A percentile compares a stretch with the other conserved stretches of the same genome.
These are phyloP conservation scores for Trametopsis cervina DNA, from an alignment of 768 basidiomycete genomes.

Conservation along the genomic window DNA sequence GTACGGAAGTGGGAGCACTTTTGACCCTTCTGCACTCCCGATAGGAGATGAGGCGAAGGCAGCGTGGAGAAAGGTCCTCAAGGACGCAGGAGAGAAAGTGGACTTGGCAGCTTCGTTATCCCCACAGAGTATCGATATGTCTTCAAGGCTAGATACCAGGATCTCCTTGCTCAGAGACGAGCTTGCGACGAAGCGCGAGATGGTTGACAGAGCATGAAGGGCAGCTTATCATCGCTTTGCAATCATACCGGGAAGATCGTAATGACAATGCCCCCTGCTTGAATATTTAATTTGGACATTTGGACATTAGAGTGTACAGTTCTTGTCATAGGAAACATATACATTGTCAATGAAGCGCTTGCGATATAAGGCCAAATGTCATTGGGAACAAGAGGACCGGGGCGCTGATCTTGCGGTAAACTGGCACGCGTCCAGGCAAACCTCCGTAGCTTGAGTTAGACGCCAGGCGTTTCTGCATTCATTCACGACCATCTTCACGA, in stretches of 20 bases:
- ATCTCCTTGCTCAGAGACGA: constrained; percentile 66
- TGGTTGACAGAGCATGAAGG: constrained; percentile 26
- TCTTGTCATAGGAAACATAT: too few relatives aligned
- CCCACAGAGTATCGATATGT: constrained; percentile 52
- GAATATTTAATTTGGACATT: too few relatives aligned
- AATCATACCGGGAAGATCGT: too few relatives aligned
- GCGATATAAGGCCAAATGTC: too few relatives aligned
- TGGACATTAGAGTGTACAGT: too few relatives aligned
- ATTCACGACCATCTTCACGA: constrained; percentile 16
- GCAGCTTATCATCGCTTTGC: too few relatives aligned
- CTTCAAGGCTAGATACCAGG: constrained; percentile 62
- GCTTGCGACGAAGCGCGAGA: constrained; percentile 54
- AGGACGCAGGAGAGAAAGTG: constrained; percentile 41
- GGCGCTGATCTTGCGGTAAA: background rate
- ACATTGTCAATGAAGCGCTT: too few relatives aligned
- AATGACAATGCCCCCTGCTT: too few relatives aligned
- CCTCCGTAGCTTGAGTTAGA: background rate
- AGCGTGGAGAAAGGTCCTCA: constrained; percentile 44
- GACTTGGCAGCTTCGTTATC: constrained; percentile 43
- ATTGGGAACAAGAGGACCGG: too few relatives aligned
- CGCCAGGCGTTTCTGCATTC: constrained; percentile 11
- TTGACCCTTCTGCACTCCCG: background rate
- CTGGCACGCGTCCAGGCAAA: background rate
- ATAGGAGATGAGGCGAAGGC: constrained; percentile 9
- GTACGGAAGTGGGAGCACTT: constrained; percentile 8